Conservation (phyloP, 2,329 filamentous ascomycete genomes). For the Fragosphaeria purpurea region DNA sequence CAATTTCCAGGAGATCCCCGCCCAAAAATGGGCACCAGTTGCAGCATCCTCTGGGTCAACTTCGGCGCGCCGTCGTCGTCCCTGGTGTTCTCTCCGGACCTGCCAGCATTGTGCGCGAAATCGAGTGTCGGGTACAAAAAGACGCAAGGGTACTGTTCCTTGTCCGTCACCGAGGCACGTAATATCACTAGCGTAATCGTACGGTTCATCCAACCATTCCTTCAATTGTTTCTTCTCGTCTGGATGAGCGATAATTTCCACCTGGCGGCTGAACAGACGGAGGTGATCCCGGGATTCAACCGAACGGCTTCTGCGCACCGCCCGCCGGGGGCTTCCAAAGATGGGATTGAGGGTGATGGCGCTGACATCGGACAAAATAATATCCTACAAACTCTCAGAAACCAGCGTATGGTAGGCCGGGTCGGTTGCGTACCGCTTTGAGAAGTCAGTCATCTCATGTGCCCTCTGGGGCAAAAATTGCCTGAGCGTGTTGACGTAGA, state of each 20-base stretch:
- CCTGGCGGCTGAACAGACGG: conserved; percentile 28
- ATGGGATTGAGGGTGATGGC: conserved; percentile 38
- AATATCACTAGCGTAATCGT: conserved; percentile 37
- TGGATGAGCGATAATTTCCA: conserved; percentile 24
- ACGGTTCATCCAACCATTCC: conserved; percentile 40
- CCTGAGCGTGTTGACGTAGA: conserved; percentile 17
- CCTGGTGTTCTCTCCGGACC: conserved; percentile 12
- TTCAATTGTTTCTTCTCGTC: conserved; percentile 30
- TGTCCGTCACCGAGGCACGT: conserved; percentile 26
- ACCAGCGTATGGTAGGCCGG: conserved; percentile 28
- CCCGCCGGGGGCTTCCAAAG: conserved; percentile 39
- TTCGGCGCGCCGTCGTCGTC: conserved; percentile 18
- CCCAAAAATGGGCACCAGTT: conserved; percentile 9
- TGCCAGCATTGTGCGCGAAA: conserved; percentile 17
- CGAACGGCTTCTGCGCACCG: conserved; percentile 35
- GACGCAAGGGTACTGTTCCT: conserved; percentile 35
- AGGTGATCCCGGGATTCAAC: conserved; percentile 31
- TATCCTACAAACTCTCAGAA: conserved; percentile 27
- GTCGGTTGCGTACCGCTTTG: conserved; percentile 30
- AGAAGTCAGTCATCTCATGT: conserved; percentile 23
- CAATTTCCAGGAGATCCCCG: conserved; percentile 40
- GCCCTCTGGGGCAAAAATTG: conserved; percentile 16
- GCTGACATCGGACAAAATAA: conserved; percentile 33
- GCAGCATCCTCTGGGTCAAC: conserved; percentile 21
- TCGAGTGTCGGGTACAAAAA: conserved; percentile 38